Evolutionary conservation across 306 rosid genomes (phyloP).

Genomic region (Fragaria iinumae): DNA sequence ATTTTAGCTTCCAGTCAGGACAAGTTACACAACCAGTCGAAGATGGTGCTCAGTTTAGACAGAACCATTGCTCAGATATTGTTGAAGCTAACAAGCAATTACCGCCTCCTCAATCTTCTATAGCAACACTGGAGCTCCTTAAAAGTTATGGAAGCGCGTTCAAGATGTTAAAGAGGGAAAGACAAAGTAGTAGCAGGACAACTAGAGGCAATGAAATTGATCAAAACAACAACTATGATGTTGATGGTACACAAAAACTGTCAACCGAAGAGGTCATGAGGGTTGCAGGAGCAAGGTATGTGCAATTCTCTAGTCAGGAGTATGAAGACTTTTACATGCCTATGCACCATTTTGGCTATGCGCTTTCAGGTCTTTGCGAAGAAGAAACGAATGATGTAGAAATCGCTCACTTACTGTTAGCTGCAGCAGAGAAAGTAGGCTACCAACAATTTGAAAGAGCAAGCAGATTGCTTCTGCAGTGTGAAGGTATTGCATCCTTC

Average conservation of each 20-base stretch:
- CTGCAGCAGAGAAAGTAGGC: slow-evolving; percentile 70
- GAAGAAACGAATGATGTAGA: slow-evolving; percentile 60
- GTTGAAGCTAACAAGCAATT: slow-evolving; percentile 13
- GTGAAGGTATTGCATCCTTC: slow-evolving; percentile 43
- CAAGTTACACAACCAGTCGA: slow-evolving; percentile 17
- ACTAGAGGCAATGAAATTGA: neutral
- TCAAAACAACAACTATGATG: neutral
- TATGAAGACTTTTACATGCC: slow-evolving; percentile 35
- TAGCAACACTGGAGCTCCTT: slow-evolving; percentile 53
- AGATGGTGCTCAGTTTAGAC: neutral
- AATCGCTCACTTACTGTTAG: slow-evolving; percentile 63
- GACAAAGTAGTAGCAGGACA: neutral
- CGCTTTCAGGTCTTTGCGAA: slow-evolving; percentile 38
- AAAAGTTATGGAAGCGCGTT: slow-evolving; percentile 42
- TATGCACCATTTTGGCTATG: slow-evolving; percentile 57
- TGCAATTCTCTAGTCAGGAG: slow-evolving; percentile 47
- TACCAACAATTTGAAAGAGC: slow-evolving; percentile 63
- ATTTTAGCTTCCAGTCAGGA: slow-evolving; percentile 19
- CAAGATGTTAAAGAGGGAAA: slow-evolving; percentile 39
- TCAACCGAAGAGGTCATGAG: slow-evolving; percentile 67
- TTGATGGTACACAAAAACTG: slow-evolving; percentile 27
- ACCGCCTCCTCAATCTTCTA: slow-evolving; percentile 24
- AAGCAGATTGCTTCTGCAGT: slow-evolving; percentile 46
- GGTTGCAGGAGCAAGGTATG: slow-evolving; percentile 73
- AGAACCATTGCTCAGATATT: neutral